A percentile compares a stretch with the other conserved stretches of the same genome.
These are phyloP conservation scores for Psidium guajava DNA, from an alignment of 345 rosid species.

Conservation along the genomic window DNA sequence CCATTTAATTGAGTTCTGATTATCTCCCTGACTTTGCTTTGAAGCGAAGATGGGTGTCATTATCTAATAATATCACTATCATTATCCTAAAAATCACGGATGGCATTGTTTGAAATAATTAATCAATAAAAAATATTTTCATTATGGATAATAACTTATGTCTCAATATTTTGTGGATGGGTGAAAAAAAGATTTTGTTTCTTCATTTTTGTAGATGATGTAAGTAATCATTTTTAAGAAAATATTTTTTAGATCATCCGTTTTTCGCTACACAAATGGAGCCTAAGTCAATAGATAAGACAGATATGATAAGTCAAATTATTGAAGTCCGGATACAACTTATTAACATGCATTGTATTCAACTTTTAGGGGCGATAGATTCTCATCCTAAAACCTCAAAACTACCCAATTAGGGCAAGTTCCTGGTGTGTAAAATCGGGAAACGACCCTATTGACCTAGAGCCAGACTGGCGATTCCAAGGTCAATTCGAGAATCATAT, in stretches of 20 bases:
- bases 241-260: no score
- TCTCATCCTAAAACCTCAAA: no score
- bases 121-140: no score
- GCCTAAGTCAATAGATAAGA: neutral
- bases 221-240: no score
- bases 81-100: no score
- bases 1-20: neutral
- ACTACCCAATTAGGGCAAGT: fast-evolving
- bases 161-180: no score
- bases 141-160: no score
- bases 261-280: no score
- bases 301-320: neutral
- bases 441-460: neutral
- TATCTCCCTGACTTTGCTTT: neutral
- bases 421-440: fast-evolving
- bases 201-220: no score
- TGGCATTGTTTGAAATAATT: no score
- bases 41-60: neutral
- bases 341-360: neutral
- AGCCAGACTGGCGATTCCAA: neutral
- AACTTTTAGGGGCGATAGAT: neutral
- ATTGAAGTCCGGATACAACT: neutral
- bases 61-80: neutral
- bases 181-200: no score
- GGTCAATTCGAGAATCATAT: neutral